Evolutionary conservation across 1,284 basidiomycete genomes (phyloP).

Genomic region (Filobasidium uniguttulatum): DNA sequence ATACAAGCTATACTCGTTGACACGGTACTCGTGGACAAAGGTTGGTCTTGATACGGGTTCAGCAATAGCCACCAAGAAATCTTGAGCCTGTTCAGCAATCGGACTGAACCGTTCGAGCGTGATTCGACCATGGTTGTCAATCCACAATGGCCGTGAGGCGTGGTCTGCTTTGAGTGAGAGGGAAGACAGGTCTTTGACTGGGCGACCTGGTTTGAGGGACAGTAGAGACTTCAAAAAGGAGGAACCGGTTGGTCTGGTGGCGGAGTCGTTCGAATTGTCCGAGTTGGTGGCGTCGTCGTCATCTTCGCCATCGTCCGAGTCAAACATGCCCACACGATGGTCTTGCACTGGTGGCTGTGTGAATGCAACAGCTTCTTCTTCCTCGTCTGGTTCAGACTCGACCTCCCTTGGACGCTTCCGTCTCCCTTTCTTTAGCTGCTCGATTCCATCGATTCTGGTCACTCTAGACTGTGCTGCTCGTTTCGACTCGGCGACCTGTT

Average conservation of each 20-base stretch:
- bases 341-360: background rate
- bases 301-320: background rate
- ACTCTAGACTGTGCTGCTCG: no score
- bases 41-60: slow-evolving; percentile 98
- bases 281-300: background rate
- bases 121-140: slow-evolving; percentile 85
- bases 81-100: slow-evolving; percentile 94
- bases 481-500: no score
- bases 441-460: no score
- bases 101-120: slow-evolving; percentile 93
- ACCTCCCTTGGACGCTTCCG: no score
- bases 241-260: no score
- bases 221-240: slow-evolving; percentile 22
- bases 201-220: slow-evolving; percentile 23
- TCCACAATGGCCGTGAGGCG: slow-evolving; percentile 79
- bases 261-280: no score
- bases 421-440: no score
- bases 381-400: background rate
- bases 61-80: slow-evolving; percentile 94
- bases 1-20: slow-evolving; percentile 94
- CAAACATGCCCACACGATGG: background rate
- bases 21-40: slow-evolving; percentile 97
- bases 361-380: slow-evolving; percentile 1
- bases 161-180: slow-evolving; percentile 79
- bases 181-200: slow-evolving; percentile 59